These are phyloP conservation scores for Durotheca rogersii DNA, from an alignment of 495 filamentous ascomycete species.

Conservation along the genomic window DNA sequence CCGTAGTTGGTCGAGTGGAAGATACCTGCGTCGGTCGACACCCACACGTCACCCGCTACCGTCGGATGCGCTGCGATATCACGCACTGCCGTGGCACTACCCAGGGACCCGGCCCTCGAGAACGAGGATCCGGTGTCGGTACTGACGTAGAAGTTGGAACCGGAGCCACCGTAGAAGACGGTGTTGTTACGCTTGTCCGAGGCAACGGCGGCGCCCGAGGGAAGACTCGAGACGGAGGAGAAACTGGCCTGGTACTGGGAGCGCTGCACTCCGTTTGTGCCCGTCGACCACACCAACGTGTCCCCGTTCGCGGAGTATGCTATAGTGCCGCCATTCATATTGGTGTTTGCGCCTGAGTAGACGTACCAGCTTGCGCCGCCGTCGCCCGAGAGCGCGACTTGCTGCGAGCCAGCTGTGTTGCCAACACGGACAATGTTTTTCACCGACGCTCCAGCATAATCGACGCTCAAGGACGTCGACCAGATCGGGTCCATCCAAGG, in stretches of 20 bases:
- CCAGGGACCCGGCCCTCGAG: constrained; percentile 35
- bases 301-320: constrained; percentile 55
- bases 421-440: constrained; percentile 57
- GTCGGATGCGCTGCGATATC: constrained; percentile 53
- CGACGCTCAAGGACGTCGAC: constrained; percentile 51
- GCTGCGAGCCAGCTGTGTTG: constrained; percentile 42
- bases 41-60: constrained; percentile 53
- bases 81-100: constrained; percentile 42
- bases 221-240: constrained; percentile 44
- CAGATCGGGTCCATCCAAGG: constrained; percentile 54
- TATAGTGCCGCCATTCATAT: constrained; percentile 46
- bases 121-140: constrained; percentile 49
- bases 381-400: constrained; percentile 45
- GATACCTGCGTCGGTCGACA: constrained; percentile 53
- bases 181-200: constrained; percentile 54
- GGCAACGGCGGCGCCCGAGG: constrained; percentile 49
- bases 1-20: constrained; percentile 55
- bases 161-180: constrained; percentile 54
- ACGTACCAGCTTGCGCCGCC: constrained; percentile 49
- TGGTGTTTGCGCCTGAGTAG: constrained; percentile 48
- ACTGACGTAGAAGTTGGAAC: constrained; percentile 48
- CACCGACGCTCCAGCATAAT: constrained; percentile 58
- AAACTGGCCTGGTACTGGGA: constrained; percentile 48
- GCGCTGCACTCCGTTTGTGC: constrained; percentile 42
- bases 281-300: constrained; percentile 52